phyloP scores from a whole-genome alignment of 345 rosid genomes.

The Pugionium dolabratum region DNA sequence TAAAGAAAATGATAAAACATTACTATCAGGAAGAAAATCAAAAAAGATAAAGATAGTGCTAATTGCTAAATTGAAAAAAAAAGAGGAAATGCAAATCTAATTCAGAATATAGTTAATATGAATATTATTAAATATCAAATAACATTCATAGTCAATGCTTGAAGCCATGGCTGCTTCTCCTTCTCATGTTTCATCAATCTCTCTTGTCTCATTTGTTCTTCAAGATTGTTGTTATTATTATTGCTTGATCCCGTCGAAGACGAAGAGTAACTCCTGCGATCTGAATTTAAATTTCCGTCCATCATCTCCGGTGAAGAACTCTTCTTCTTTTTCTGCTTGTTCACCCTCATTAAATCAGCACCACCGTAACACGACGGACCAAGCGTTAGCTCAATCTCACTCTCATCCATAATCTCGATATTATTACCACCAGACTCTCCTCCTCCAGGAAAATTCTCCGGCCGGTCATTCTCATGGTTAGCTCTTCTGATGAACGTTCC shows the following conservation, averaged over 20 bases:
- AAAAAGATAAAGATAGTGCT: too few species aligned
- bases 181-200: slow-evolving; percentile 52
- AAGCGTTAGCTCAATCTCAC: slow-evolving; percentile 81
- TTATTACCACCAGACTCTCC: slow-evolving; percentile 42
- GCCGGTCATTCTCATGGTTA: slow-evolving; percentile 22
- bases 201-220: slow-evolving; percentile 56
- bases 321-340: slow-evolving; percentile 46
- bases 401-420: slow-evolving; percentile 63
- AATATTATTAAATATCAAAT: slow-evolving; percentile 41
- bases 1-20: slow-evolving; percentile 27
- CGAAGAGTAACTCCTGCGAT: slow-evolving; percentile 65
- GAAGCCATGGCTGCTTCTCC: slow-evolving; percentile 74
- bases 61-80: neutral
- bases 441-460: slow-evolving; percentile 17
- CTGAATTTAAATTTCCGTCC: slow-evolving; percentile 54
- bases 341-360: slow-evolving; percentile 32
- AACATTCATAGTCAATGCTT: slow-evolving; percentile 75
- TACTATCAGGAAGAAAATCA: neutral
- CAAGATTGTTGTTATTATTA: slow-evolving; percentile 44
- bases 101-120: slow-evolving; percentile 28
- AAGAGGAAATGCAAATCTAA: slow-evolving; percentile 28
- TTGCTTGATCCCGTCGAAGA: slow-evolving; percentile 75
- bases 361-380: slow-evolving; percentile 58
- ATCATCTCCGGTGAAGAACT: slow-evolving; percentile 31
- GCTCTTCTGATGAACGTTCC: slow-evolving; percentile 32